Evolutionary conservation across 306 rosid genomes (phyloP), one percentile per base, ranked within the genome.

Genomic region (Nissolia schottii): DNA sequence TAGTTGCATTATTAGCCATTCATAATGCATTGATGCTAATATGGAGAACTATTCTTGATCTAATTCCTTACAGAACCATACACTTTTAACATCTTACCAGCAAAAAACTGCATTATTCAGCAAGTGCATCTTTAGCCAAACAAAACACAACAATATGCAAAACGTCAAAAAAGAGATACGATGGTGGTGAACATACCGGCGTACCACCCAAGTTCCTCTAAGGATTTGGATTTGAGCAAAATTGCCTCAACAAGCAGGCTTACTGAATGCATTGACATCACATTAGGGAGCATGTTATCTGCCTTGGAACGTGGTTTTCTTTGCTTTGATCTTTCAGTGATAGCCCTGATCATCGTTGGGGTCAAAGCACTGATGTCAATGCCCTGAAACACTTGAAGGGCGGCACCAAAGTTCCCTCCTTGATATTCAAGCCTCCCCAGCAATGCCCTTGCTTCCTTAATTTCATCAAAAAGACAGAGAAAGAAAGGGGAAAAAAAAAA

Each of bases 361-460:
- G 80, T 74, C 74, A 94, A 84, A 55, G 77, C 64, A 70, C 25
- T 84, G 2, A 85, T 83, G 56, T 91, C 99, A 59, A 91, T 91
- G 22, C 99, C 99, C 60, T 87, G 95, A 91, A 94, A 88, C 49
- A 94, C 96, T 77, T 86, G 92, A 60, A 91, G 96, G 34, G 99
- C 93, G 79, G 90, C 96, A 40, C 79, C 97, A 49, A 67, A 87
- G 77, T 91, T 94, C 80, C 96, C 96, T 80, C 95, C 91, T 55
- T 91, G 99, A 81, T 75, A 94, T 67, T 94, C 97, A 61, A 94
- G 96, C 84, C 96, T 91, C 81, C 99, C 99, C 86, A 94, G 32
- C 85, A 94, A 77, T 40, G 99, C 97, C 68, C 99, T 71, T 24
- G 99, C 97, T 85, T 94, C 99, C 97, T 94, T 82, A 34, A 84